These are phyloP conservation scores for Glycine soja DNA, from an alignment of 306 rosid species.

Conservation along the genomic window DNA sequence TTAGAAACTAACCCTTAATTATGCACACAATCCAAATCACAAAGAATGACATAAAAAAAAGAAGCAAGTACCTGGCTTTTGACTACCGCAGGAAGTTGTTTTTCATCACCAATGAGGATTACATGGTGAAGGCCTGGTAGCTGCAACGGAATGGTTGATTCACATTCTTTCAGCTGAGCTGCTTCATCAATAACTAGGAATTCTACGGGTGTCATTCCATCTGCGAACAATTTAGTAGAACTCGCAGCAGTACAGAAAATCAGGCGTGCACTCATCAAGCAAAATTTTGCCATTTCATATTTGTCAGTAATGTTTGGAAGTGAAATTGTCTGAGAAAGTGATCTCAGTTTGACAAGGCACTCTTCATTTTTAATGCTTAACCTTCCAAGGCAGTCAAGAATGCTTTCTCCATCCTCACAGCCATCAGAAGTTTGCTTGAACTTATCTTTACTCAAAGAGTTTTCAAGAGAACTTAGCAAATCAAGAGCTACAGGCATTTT, in stretches of 20 bases:
- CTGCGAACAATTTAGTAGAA: conserved; percentile 46
- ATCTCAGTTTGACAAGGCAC: conserved; percentile 38
- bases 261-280: conserved; percentile 54
- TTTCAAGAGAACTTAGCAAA: conserved; percentile 42
- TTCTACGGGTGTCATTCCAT: conserved; percentile 35
- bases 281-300: conserved; percentile 37
- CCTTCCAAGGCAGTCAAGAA: conserved; percentile 12
- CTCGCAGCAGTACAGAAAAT: conserved; percentile 63
- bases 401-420: neutral
- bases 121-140: conserved; percentile 52
- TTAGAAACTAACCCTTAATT: neutral
- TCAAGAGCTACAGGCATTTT: conserved; percentile 44
- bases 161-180: conserved; percentile 69
- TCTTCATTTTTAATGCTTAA: neutral
- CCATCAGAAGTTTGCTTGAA: neutral
- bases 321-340: conserved; percentile 42
- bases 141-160: conserved; percentile 63
- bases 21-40: conserved; percentile 22
- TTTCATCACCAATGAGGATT: conserved; percentile 63
- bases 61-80: conserved; percentile 55
- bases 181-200: conserved; percentile 67
- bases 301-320: neutral
- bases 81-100: conserved; percentile 65
- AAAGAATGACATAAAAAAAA: neutral
- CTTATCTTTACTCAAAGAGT: conserved; percentile 21